Base-by-base conservation (phyloP, 768 basidiomycete genomes). In the Serendipita indica region DNA sequence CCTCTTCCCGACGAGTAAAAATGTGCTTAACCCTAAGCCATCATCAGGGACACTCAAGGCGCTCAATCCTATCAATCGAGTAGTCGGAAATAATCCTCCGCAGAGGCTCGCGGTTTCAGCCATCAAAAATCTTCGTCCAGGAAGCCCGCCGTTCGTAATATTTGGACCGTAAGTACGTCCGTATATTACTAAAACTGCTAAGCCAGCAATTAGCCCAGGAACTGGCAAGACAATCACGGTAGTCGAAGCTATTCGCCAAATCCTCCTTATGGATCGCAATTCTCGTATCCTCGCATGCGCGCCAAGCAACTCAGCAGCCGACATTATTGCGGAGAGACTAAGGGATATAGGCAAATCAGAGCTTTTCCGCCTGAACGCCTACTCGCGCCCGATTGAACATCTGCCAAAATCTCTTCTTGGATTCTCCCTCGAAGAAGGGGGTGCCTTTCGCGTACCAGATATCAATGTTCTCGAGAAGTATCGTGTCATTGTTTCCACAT, bases 171-270 rank as follows among this genome's bases (percentile, higher is more conserved):
- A 65, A 66, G 81, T 69, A 0, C 1, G 25, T 33, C 22, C 4
- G n/a, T n/a, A n/a, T 18, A 16, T 14, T 34, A 13, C 34, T 33
- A 16, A 33, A 32, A 46, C 4, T 54, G 39, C n/a, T 57, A 3
- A 30, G 12, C 30, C n/a, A n/a, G 13, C 30, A n/a, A 34, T 32
- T 27, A 81, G 80, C 0, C 79, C 79, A 2, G 80, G 80, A 5
- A 84, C 83, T 0, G 83, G 83, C 0, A 85, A 85, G 66, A 84
- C 83, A 0, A 74, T 83, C 22, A 83, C 81, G 0, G 70, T 80
- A 1, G 77, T 83, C 2, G 83, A 85, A 65, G 76, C 78, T 1
- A 83, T 84, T 34, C 71, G 68, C 2, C 83, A 85, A 63, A 65
- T 84, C 2, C 68, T 83, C 2, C 64, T 63, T 10, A 60, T 60